Base-by-base conservation (phyloP, 1,284 basidiomycete species). In the Austropuccinia psidii region DNA sequence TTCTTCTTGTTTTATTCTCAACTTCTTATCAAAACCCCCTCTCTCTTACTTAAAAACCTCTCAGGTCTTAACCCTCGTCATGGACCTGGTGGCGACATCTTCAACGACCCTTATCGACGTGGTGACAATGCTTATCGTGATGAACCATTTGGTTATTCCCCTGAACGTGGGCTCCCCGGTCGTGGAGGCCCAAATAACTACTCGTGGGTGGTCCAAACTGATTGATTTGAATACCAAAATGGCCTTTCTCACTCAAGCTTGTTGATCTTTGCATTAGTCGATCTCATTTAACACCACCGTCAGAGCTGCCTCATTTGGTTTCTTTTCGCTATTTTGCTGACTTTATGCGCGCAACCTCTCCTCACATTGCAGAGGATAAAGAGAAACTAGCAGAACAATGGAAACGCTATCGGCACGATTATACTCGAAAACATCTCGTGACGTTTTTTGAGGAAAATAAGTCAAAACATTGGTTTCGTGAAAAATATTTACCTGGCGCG, bases 291-390 rank as follows among this genome's bases (percentile, higher is more conserved):
- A 75, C 77, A 35, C 68, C 77, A 17, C 78, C 79, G 0, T 65
- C 77, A 37, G 73, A 76, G 33, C 60, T 79, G 24, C 74, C 76
- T 11, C 77, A 77, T 73, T 65, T 65, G 15, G 78, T 79, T 8
- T 60, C 76, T 1, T 75, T 75, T 58, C 74, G 76, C 29, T 79
- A 80, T 75, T 79, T 79, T 54, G 33, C 75, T 54, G 79, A 79
- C 64, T 79, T 73, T 73, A 76, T 78, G 75, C 33, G 58, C 8
- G 24, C 65, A 6, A 67, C 76, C 39, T 75, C 74, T 33, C 75
- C 75, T 24, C 73, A 75, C 27, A 50, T 75, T 5, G 73, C 66
- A 37, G 73, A 76, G 11, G 74, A 76, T 21, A 43, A 74, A 43
- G 73, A 75, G 1, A 76, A 76, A 43, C 73, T 80, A 62, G 77